Evolutionary conservation across 1,139 yeast genomes (phyloP), one percentile per base, ranked within the genome.

Genomic region (Candida sojae): DNA sequence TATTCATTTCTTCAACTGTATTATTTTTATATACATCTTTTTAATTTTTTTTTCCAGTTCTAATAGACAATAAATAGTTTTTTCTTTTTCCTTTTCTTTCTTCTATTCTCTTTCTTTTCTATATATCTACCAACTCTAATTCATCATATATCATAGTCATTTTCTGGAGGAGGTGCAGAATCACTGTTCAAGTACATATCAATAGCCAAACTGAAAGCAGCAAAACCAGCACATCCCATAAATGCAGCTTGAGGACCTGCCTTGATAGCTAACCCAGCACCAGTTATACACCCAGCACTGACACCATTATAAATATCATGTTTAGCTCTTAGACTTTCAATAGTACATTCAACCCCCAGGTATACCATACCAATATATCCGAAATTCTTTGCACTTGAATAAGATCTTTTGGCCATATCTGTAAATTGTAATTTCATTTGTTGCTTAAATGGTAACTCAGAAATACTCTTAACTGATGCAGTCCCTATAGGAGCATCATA

Each of bases 181-280:
- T 93, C 99, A 58, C 90, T 83, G 60, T 92, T 80, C 84, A 93
- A 79, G 62, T 93, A 93, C 59, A 89, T 70, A 65, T 93, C 98
- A 54, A 93, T 87, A 7, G 98, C 98, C 8, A 96, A 85, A 49
- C 96, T 87, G 66, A 93, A 93, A 4, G 96, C 96, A 12, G 99
- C 98, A 73, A 93, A 93, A 11, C 98, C 99, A 31, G 96, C 97
- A 75, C 98, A 93, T 1, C 99, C 99, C 50, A 92, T 67, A 32
- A 83, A 59, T 0, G 97, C 96, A 30, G 96, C 96, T 61, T 86
- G 92, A 1, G 99, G 99, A 1, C 99, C 99, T 38, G 93, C 84
- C 63, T 88, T 89, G 55, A 88, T 80, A 3, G 98, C 96, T 50
- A 93, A 77, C 0, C 97, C 98, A 21, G 83, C 86, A 41, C 98